Evolutionary conservation across 805 yeast species (phyloP).

Genomic region (Wickerhamomyces silvicola): DNA sequence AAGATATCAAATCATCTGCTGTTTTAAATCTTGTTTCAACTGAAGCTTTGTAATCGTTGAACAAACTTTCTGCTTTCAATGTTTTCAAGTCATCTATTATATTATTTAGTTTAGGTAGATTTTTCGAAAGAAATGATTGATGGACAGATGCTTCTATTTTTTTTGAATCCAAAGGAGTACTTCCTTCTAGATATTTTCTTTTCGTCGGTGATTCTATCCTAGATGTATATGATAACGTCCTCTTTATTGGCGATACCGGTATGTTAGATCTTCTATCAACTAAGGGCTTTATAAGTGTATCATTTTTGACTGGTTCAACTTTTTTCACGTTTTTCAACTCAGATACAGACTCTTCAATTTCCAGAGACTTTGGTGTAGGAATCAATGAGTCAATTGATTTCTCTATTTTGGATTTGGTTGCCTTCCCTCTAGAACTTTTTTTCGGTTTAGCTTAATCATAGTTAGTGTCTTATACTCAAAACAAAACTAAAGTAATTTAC

Average conservation of each 20-base stretch:
- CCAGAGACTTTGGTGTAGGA: too few species aligned
- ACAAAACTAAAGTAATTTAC: background rate
- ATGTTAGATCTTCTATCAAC: too few species aligned
- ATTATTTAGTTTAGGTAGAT: conserved; percentile 13
- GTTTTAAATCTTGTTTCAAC: conserved; percentile 17
- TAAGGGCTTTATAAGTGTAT: too few species aligned
- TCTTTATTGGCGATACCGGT: too few species aligned
- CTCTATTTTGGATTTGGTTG: too few species aligned
- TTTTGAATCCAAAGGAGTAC: conserved; percentile 6
- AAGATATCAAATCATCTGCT: conserved; percentile 19
- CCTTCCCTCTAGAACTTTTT: too few species aligned
- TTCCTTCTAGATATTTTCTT: conserved; percentile 3
- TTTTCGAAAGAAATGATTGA: conserved; percentile 15
- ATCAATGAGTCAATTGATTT: too few species aligned
- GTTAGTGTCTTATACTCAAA: background rate
- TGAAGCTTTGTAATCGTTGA: conserved; percentile 15
- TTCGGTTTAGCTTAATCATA: background rate
- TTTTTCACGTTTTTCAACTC: too few species aligned
- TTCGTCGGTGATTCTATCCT: conserved; percentile 19
- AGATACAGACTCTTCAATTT: too few species aligned
- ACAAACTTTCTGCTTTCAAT: conserved; percentile 15
- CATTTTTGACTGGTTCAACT: too few species aligned
- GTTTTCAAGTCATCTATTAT: conserved; percentile 22
- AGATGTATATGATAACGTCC: too few species aligned
- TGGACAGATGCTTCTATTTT: conserved; percentile 9